A percentile compares a stretch with the other conserved stretches of the same genome.
Conservation (phyloP, 371 early-diverging fungal genomes). For the Haplosporangium sp. region DNA sequence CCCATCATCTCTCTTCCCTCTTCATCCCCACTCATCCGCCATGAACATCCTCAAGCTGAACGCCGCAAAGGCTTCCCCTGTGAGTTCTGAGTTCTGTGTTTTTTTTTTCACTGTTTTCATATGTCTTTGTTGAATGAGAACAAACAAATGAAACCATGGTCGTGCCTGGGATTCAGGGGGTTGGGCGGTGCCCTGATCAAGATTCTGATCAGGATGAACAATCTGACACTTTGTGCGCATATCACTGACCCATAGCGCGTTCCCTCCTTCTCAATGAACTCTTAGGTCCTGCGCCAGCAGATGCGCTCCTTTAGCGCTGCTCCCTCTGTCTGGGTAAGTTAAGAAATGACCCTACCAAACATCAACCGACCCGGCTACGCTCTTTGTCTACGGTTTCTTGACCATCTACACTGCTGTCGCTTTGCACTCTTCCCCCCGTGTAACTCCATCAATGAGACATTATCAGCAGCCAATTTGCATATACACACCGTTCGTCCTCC, state of each 20-base stretch:
- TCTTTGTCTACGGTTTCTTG: neutral
- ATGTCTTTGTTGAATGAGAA: neutral
- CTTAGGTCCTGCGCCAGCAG: slow-evolving; percentile 56
- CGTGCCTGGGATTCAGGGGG: neutral
- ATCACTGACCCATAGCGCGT: neutral
- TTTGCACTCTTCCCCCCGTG: no score
- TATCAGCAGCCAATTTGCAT: no score
- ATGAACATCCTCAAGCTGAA: slow-evolving; percentile 56
- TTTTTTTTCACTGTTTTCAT: neutral
- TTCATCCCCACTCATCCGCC: slow-evolving; percentile 14
- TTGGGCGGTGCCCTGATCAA: neutral
- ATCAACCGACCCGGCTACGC: neutral
- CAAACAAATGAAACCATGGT: neutral
- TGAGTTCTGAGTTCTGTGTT: slow-evolving; percentile 12
- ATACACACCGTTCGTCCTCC: neutral
- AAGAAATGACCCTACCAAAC: neutral
- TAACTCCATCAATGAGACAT: no score
- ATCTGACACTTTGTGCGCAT: neutral
- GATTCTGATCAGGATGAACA: slow-evolving; percentile 6
- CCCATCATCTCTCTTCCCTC: slow-evolving; percentile 12
- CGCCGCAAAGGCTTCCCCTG: slow-evolving; percentile 51
- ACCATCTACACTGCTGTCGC: no score
- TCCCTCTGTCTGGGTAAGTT: slow-evolving; percentile 52
- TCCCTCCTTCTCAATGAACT: neutral
- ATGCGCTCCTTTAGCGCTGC: slow-evolving; percentile 52